Evolutionary conservation across 139 green algal genomes (phyloP).

Genomic region (Chlorella sp.): DNA sequence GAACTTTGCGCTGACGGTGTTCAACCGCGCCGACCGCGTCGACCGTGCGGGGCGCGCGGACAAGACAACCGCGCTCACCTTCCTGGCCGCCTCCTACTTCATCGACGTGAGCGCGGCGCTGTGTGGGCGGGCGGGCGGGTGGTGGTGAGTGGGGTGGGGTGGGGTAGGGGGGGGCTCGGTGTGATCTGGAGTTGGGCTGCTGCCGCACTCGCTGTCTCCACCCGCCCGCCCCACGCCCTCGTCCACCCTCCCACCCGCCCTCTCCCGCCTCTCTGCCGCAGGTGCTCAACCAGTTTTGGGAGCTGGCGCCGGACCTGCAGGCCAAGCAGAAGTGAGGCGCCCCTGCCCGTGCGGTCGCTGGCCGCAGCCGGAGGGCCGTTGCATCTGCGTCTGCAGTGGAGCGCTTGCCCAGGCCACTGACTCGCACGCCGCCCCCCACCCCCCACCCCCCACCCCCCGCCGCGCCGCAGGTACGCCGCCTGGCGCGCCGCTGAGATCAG

Average conservation of each 20-base stretch:
- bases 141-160: neutral
- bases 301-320: constrained; percentile 64
- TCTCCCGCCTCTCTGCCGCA: too few species aligned
- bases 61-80: constrained; percentile 77
- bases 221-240: neutral
- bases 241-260: too few species aligned
- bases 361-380: too few species aligned
- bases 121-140: too few species aligned
- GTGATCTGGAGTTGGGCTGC: neutral
- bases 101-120: constrained; percentile 67
- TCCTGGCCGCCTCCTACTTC: constrained; percentile 87
- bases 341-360: too few species aligned
- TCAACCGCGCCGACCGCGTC: constrained; percentile 62
- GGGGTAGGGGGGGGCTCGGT: too few species aligned
- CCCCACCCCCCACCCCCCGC: too few species aligned
- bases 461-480: too few species aligned
- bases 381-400: too few species aligned
- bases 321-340: constrained; percentile 82
- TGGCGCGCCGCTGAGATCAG: constrained; percentile 89
- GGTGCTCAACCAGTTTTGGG: constrained; percentile 74
- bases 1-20: constrained; percentile 78
- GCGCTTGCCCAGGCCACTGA: too few species aligned
- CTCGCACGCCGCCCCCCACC: too few species aligned
- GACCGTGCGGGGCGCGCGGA: constrained; percentile 69
- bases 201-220: neutral